Percentiles rank a stretch among this genome's conserved stretches.
Conservation (phyloP, 306 rosid genomes). For the Lablab purpureus region DNA sequence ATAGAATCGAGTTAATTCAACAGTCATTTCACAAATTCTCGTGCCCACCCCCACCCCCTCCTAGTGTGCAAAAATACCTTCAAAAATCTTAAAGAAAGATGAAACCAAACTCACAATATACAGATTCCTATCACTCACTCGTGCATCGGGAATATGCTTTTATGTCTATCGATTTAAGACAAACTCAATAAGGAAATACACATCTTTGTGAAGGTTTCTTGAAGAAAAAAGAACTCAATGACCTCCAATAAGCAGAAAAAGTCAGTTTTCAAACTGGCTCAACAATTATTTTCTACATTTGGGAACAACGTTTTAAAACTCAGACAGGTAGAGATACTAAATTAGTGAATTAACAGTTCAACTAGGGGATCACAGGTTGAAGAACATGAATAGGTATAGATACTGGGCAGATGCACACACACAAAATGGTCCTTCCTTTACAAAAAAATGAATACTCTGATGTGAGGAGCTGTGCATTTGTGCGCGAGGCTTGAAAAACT, state of each 20-base stretch:
- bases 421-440: no score
- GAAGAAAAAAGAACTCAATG: background rate
- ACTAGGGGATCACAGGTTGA: no score
- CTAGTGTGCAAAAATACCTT: slow-evolving; percentile 9
- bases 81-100: slow-evolving; percentile 8
- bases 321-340: no score
- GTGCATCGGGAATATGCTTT: background rate
- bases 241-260: background rate
- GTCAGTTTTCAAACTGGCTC: background rate
- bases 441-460: no score
- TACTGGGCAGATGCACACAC: no score
- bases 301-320: no score
- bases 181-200: background rate
- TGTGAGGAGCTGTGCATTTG: no score
- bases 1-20: slow-evolving; percentile 9
- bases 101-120: background rate
- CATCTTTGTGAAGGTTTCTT: background rate
- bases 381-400: no score
- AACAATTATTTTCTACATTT: background rate
- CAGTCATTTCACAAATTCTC: background rate
- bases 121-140: slow-evolving; percentile 10
- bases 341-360: no score
- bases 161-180: background rate
- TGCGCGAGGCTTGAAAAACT: no score
- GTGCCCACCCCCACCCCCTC: slow-evolving; percentile 10